A percentile compares a stretch with the other conserved stretches of the same genome.
Conservation (phyloP, 2,329 filamentous ascomycete genomes). For the Xylaria sp. region DNA sequence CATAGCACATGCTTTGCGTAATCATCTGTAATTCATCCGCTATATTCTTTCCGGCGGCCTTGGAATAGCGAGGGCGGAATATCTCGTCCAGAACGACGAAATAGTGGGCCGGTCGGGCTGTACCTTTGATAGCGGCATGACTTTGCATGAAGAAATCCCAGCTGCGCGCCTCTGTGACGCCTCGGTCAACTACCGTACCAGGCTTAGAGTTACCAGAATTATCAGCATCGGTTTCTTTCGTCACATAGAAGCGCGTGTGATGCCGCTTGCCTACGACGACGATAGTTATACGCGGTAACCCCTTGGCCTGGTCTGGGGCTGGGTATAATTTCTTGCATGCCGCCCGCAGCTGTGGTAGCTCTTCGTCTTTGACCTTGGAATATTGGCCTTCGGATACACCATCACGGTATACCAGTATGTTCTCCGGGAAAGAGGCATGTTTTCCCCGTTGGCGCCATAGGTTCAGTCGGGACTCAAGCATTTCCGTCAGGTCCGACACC, state of each 20-base stretch:
- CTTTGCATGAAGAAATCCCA: slow-evolving; percentile 79
- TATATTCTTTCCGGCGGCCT: slow-evolving; percentile 40
- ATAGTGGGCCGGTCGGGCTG: slow-evolving; percentile 75
- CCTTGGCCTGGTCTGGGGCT: slow-evolving; percentile 49
- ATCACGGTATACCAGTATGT: slow-evolving; percentile 77
- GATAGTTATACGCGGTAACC: slow-evolving; percentile 64
- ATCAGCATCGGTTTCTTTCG: slow-evolving; percentile 55
- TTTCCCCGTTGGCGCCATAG: slow-evolving; percentile 63
- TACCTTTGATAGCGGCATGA: slow-evolving; percentile 73
- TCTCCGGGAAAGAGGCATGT: slow-evolving; percentile 60
- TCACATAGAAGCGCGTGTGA: slow-evolving; percentile 76
- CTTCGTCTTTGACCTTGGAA: slow-evolving; percentile 60
- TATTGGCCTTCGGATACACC: slow-evolving; percentile 78
- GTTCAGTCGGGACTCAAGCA: slow-evolving; percentile 64
- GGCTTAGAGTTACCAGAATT: slow-evolving; percentile 62
- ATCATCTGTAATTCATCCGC: slow-evolving; percentile 73
- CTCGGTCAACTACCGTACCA: slow-evolving; percentile 75
- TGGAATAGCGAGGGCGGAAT: slow-evolving; percentile 48
- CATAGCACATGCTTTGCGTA: slow-evolving; percentile 81
- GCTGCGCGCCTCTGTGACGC: slow-evolving; percentile 66
- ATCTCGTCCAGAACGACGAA: slow-evolving; percentile 65
- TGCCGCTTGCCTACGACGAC: slow-evolving; percentile 79
- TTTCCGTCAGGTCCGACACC: slow-evolving; percentile 61
- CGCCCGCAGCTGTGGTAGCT: slow-evolving; percentile 60
- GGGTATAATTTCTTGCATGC: slow-evolving; percentile 65